These are phyloP conservation scores for Kwoniella pini DNA, from an alignment of 768 basidiomycete genomes.

Conservation along the genomic window DNA sequence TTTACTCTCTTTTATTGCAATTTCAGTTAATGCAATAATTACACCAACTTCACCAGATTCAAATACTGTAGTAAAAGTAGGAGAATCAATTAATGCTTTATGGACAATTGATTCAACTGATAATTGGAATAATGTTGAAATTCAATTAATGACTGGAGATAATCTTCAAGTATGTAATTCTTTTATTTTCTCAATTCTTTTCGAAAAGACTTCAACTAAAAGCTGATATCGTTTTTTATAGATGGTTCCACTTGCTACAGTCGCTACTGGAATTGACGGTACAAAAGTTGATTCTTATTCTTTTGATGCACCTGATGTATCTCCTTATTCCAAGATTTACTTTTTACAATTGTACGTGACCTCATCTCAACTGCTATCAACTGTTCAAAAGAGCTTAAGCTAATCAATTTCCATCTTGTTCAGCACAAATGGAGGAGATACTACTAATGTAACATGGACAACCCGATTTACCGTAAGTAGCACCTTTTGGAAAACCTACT, in stretches of 20 bases:
- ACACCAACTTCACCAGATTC: constrained; percentile 46
- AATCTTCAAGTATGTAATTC: constrained; percentile 31
- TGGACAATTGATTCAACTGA: constrained; percentile 43
- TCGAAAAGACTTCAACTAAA: too few relatives aligned
- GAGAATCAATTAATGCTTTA: constrained; percentile 31
- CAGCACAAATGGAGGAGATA: constrained; percentile 36
- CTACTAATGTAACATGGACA: constrained; percentile 42
- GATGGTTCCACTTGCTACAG: constrained; percentile 30
- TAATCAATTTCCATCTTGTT: background rate
- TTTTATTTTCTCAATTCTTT: background rate
- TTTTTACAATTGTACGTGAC: constrained; percentile 49
- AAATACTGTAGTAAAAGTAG: constrained; percentile 41
- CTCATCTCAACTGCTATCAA: too few relatives aligned
- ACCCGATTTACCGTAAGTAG: constrained; percentile 51
- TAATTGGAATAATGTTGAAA: constrained; percentile 39
- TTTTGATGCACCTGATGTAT: constrained; percentile 40
- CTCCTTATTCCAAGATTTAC: constrained; percentile 50
- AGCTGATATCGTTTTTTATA: constrained; percentile 6
- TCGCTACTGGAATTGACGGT: constrained; percentile 44
- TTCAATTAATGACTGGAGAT: constrained; percentile 50
- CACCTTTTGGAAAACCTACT: too few relatives aligned
- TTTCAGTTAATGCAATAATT: constrained; percentile 23
- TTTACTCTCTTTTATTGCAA: constrained; percentile 18
- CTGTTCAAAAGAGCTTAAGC: background rate
- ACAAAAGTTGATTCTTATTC: constrained; percentile 34